Evolutionary conservation across 2,329 filamentous ascomycete genomes (phyloP), one percentile per base, ranked within the genome.

Genomic region (Fusarium austroafricanum): DNA sequence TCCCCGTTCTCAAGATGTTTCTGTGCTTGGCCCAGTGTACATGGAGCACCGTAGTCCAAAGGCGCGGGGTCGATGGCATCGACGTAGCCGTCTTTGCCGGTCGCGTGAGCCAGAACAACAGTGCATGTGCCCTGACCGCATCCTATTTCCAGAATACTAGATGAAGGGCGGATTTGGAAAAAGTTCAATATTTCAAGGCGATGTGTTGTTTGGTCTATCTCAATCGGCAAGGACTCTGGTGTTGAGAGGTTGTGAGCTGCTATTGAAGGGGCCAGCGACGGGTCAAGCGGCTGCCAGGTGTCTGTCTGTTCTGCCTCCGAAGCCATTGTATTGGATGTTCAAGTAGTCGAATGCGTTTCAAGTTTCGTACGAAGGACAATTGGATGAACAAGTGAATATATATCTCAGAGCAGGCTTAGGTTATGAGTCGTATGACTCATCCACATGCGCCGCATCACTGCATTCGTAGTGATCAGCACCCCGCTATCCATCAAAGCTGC

Each of bases 41-140:
- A 50, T 6, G 60, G 60, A n/a, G 60, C 51, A 10, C 59, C 60
- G 23, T 63, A 63, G 11, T 64, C 33, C 10, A 51, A 43, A 56
- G 51, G 29, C 21, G 60, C 60, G 14, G 60, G 60, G 51, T 63
- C 60, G 4, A 63, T 40, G 29, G 60, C 58, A 15, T 63, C 60
- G 9, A 64, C 23, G 12, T 28, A 38, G 2, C 60, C 60, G 0
- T 23, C 11, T 3, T 31, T 37, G 0, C 60, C 58, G 1, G 26
- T 31, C 1, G 8, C 29, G 8, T 56, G 51, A 1, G 58, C 60
- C 3, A 63, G n/a, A 20, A 63, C 59, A 4, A 58, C 60, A 12
- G 60, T 64, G 5, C 60, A 63, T 10, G 60, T 64, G 11, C 58
- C 60, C 7, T 63, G 60, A 4, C 60, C 58, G 4, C 60, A 63